Base-by-base conservation (phyloP, 2,329 filamentous ascomycete species). In the Fusarium buxicola region DNA sequence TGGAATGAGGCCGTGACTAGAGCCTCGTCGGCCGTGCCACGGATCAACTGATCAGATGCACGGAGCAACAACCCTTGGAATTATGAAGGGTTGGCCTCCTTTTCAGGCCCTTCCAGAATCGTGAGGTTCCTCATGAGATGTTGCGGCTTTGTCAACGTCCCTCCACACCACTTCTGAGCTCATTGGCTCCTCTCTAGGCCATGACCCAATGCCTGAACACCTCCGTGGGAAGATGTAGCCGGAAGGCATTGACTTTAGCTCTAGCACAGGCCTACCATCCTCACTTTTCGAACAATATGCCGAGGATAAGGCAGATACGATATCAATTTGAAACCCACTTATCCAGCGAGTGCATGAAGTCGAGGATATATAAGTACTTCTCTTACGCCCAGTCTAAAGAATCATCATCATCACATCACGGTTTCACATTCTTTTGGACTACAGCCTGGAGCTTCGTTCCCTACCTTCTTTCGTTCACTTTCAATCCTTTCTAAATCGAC, bases 361-460 rank as follows among this genome's bases (percentile, higher is more conserved):
- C 15, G n/a, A 30, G 15, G 9, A 16, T 55, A 55, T 55, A 55
- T 55, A 55, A 49, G 13, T 36, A 13, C 13, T 36, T 43, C 10
- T 15, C 7, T 30, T 21, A 13, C 44, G 18, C 7, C n/a, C 13
- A 16, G 2, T 25, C 49, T 13, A 11, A 11, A n/a, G 16, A 15
- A 28, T 43, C 10, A 21, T 47, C 48, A 40, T 38, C 47, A 53
- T 41, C 50, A 39, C 55, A 52, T 51, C 52, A 53, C 49, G 34
- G 31, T 41, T 43, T 55, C 52, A 39, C 28, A 34, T 50, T 57
- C 32, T 10, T 41, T 40, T n/a, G 46, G 46, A 59, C 47, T 16
- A 51, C 27, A 60, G 56, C 59, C 62, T 63, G 62, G 47, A 24
- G 62, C 62, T 63, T 60, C 25, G 44, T 55, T 46, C 49, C 44